These are phyloP conservation scores for Russula compacta DNA, from an alignment of 768 basidiomycete species.

Conservation along the genomic window DNA sequence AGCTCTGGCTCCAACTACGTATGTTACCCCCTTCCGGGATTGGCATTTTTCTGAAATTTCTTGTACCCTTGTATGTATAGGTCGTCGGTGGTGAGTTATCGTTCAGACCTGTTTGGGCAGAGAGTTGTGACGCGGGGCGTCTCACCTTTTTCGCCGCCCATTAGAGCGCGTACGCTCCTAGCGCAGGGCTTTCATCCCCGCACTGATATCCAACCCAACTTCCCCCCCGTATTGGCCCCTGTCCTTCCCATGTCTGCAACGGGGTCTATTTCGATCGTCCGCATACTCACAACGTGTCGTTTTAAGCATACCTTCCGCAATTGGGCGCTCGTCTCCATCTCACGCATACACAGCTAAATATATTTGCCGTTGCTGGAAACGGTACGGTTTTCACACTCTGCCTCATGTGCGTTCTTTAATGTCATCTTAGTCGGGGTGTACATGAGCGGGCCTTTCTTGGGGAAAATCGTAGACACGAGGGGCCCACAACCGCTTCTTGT, in stretches of 20 bases:
- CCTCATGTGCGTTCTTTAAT: not conserved
- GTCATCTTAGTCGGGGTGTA: slow-evolving; percentile 60
- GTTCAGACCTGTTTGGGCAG: not conserved
- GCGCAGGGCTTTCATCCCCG: not conserved
- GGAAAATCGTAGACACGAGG: slow-evolving; percentile 61
- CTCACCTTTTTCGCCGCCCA: not conserved
- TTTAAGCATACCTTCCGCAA: slow-evolving; percentile 76
- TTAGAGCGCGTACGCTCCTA: not conserved
- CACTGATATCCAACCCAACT: not conserved
- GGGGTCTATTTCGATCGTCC: not conserved
- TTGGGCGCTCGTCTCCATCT: slow-evolving; percentile 68
- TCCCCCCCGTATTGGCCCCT: not conserved
- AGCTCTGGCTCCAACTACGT: slow-evolving; percentile 72
- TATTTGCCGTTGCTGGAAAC: slow-evolving; percentile 75
- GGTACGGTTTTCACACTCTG: slow-evolving; percentile 32
- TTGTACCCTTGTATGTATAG: slow-evolving; percentile 18
- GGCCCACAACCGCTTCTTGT: slow-evolving; percentile 65
- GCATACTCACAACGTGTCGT: not conserved
- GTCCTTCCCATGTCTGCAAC: not conserved
- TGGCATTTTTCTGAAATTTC: not conserved
- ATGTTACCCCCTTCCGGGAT: slow-evolving; percentile 22
- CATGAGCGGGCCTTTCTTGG: slow-evolving; percentile 66
- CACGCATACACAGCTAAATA: slow-evolving; percentile 72
- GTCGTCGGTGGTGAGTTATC: slow-evolving; percentile 30
- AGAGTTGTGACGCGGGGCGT: not conserved